Base-by-base conservation (phyloP, 225 moss, liverwort and hornwort species). In the Antitrichia curtipendula region DNA sequence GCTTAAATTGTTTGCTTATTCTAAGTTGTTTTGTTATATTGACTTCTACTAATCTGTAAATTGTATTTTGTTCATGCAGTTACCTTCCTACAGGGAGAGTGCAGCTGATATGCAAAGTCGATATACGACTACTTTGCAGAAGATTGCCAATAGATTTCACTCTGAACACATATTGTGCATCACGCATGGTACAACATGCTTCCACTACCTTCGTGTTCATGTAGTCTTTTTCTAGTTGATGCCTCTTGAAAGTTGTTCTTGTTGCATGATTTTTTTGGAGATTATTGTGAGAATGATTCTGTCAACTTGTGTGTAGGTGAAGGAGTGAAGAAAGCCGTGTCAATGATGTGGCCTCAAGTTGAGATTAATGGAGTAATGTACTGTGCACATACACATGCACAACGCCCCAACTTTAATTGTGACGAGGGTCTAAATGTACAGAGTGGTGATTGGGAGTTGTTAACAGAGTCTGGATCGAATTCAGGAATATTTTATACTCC, bases 81-180 rank as follows among this genome's bases (percentile, higher is more conserved):
- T 94, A 83, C 89, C 92, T 1, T 70, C 62, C 0, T 45, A 10
- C 40, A 79, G 68, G 40, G 94, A 94, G 53, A 88, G 32, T 89
- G 75, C 13, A 45, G 75, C 34, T 40, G 91, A 93, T 80, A 59
- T 60, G 15, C 84, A 89, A 28, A 40, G 50, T 66, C 90, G 87
- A 20, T 91, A 87, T 47, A 78, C 72, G 16, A 69, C 89, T 2
- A 91, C 94, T 61, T 74, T 91, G 13, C 88, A 93, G 4, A 87
- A 82, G 32, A 88, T 91, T 78, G 84, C 90, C 1, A 90, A 93
- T 82, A 94, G 59, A 10, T 93, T 89, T 71, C 88, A 90, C 34
- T 60, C 40, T n/a, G 94, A 94, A 43, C 84, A 95, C 45, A 75
- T 94, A 69, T 78, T 95, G 20, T 94, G 91, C 47, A 91, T 95